A percentile compares a stretch with the other conserved stretches of the same genome.
phyloP scores from a whole-genome alignment of 2,329 filamentous ascomycete genomes.

The Nemania sp. region DNA sequence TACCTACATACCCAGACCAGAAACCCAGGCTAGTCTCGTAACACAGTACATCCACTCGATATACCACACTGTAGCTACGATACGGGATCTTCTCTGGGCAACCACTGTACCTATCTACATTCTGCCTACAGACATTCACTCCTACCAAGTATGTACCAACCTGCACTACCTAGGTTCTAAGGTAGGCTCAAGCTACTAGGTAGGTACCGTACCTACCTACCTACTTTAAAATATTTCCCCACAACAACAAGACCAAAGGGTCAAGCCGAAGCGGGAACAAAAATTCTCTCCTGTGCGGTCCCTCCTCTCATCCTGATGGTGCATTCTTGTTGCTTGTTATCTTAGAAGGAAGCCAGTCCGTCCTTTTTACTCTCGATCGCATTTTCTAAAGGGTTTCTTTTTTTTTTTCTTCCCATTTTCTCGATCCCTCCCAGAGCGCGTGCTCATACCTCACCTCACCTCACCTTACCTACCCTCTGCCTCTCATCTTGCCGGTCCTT shows the following conservation, averaged over 20 bases:
- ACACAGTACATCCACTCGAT: too few relatives aligned
- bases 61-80: neutral
- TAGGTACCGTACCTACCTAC: neutral
- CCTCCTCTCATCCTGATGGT: neutral
- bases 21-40: too few relatives aligned
- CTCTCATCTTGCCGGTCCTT: neutral
- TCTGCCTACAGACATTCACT: too few relatives aligned
- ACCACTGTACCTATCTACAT: neutral
- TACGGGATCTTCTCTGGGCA: neutral
- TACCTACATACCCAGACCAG: neutral
- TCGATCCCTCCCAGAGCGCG: neutral
- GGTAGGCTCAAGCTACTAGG: too few relatives aligned
- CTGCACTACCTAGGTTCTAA: too few relatives aligned
- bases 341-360: too few relatives aligned
- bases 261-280: slow-evolving; percentile 25
- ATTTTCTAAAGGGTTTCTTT: neutral
- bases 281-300: slow-evolving; percentile 30
- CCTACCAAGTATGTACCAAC: too few relatives aligned
- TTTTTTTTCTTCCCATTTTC: neutral
- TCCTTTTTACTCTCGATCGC: neutral
- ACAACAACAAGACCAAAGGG: slow-evolving; percentile 15
- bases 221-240: slow-evolving; percentile 17
- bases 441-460: neutral
- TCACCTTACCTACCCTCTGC: neutral
- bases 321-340: neutral